Evolutionary conservation across 805 yeast species (phyloP), one percentile per base, ranked within the genome.

Genomic region (Saturnispora sekii): DNA sequence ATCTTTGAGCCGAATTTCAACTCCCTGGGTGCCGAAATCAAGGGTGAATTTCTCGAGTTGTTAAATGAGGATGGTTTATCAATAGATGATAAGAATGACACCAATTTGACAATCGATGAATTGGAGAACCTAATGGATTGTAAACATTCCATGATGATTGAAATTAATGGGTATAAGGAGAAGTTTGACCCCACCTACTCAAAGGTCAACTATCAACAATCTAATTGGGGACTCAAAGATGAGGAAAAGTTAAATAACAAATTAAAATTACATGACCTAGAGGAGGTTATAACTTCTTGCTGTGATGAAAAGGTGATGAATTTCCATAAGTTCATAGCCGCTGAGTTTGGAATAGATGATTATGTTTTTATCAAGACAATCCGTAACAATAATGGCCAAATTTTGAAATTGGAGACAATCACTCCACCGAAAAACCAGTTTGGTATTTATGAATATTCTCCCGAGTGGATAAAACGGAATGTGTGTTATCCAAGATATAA

Each of bases 401-500:
- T 69, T 11, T 53, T 68, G 31, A 69, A 68, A 41, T 48, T 68
- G 40, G 72, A 68, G 44, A 56, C 66, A 1, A 48, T 56, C 38
- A 33, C 52, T 11, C 55, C 57, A 5, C 56, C 54, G 1, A 10
- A 39, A 6, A 48, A 43, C 32, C 40, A 43, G 12, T 17, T 37
- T 38, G 48, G 48, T 33, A 45, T 51, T 14, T 44, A 32, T 14
- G 44, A 45, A 12, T 57, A 55, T 38, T 51, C 56, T 2, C 48
- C 63, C 26, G 67, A 61, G 41, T 64, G 67, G 68, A 51, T 69
- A 14, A 69, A 69, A 48, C 56, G 58, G 35, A 54, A 60, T 38
- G 59, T 69, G 35, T 69, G 73, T 35, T 66, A 60, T 44, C 74
- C 74, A 38, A 55, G 74, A 26, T 69, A 69, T 48, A 69, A 69